Conservation (phyloP, 164 flowering plant genomes). For the Taxillus chinensis region DNA sequence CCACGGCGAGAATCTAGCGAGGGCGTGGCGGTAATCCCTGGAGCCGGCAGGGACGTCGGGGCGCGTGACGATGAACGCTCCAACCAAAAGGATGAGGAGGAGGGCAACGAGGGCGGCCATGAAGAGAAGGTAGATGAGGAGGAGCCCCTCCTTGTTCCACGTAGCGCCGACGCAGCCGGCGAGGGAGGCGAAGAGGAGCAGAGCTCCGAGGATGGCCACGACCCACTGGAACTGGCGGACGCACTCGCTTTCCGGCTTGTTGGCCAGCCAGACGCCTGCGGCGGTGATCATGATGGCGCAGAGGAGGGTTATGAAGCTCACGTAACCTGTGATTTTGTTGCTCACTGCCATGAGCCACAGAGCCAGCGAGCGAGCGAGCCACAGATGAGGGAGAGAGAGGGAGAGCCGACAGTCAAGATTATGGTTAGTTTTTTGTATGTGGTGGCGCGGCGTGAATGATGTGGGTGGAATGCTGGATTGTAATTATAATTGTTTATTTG, state of each 20-base stretch:
- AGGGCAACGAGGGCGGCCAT: constrained; percentile 64
- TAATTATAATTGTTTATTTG: too few species aligned
- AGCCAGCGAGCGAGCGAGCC: constrained; percentile 6
- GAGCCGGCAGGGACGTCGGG: constrained; percentile 52
- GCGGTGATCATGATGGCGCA: constrained; percentile 71
- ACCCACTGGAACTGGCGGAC: constrained; percentile 72
- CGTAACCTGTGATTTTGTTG: constrained; percentile 64
- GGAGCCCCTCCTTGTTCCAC: constrained; percentile 58
- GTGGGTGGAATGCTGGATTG: too few species aligned
- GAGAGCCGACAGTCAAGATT: too few species aligned
- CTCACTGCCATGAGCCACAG: constrained; percentile 52
- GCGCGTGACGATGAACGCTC: constrained; percentile 71
- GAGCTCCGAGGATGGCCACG: constrained; percentile 55
- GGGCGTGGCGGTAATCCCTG: constrained; percentile 54
- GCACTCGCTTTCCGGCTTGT: constrained; percentile 75
- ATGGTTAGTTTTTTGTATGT: too few species aligned
- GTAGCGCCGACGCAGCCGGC: constrained; percentile 84
- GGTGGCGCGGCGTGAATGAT: too few species aligned
- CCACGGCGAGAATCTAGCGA: constrained; percentile 64
- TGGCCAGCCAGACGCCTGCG: constrained; percentile 81
- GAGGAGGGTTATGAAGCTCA: constrained; percentile 74
- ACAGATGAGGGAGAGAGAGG: too few species aligned
- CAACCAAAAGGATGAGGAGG: constrained; percentile 49
- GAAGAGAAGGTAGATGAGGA: constrained; percentile 59
- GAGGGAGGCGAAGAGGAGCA: constrained; percentile 61